Evolutionary conservation across 176 grass and related monocot species (phyloP), one percentile per base, ranked within the genome.

Genomic region (Chrysopogon serrulatus): DNA sequence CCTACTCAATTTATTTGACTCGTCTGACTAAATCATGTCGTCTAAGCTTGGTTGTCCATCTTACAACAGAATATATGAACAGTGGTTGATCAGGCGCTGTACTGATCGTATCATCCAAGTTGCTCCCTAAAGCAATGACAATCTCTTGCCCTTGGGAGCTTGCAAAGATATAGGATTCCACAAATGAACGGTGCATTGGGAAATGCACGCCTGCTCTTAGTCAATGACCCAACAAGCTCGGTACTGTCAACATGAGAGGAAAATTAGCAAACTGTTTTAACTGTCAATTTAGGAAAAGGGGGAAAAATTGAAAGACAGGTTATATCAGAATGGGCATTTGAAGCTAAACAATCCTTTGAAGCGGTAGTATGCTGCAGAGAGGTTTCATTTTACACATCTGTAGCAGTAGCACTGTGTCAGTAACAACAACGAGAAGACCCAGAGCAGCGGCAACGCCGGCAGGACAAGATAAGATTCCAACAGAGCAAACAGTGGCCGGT

Each of bases 111-210:
- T 45, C 40, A 71, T 45, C 68, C 40, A 45, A 14, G 43, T 71
- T 71, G 68, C 68, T 71, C 68, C 40, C 24, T 71, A 71, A 71
- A 45, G 68, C 68, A 71, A 71, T 45, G 68, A 19, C 70, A 73
- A 12, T 48, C 42, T 32, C 42, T 48, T 73, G 42, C 15, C 16
- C 26, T 31, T 19, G 69, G 41, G 15, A 73, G 26, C 41, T 19
- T 73, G 42, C 42, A 73, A 16, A 21, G 42, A 32, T 27, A 73
- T 6, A 48, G 70, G 27, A 73, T 73, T 73, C 70, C 70, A 32
- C 4, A 21, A 48, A 19, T 32, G 43, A 73, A 48, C 0, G 42
- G 26, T 17, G 26, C 42, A 8, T 73, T 4, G 8, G 70, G 27
- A 73, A 21, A 32, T 48, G 39, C 40, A 4, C 1, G 27, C 16